Evolutionary conservation across 2,329 filamentous ascomycete genomes (phyloP), one percentile per base, ranked within the genome.

Genomic region (Fusarium metavorans): DNA sequence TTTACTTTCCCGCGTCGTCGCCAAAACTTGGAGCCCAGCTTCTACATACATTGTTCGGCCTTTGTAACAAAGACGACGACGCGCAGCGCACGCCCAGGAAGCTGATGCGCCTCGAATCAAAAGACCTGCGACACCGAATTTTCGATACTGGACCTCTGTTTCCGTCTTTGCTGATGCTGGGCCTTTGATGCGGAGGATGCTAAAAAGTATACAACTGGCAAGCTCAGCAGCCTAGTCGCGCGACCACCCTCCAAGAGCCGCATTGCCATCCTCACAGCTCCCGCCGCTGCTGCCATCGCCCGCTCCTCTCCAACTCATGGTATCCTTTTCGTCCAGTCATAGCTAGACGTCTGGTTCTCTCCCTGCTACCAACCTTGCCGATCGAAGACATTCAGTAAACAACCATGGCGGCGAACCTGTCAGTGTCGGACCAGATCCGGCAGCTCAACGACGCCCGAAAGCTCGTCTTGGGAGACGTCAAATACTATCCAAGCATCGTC

Each of bases 381-480:
- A 63, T 56, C 66, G 64, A 72, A 56, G 70, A 61, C 41, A 27
- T 25, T 45, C 34, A 62, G n/a, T 56, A 60, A 65, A 48, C 60
- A 67, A 73, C 71, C 79, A 83, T 81, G 82, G 91, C 92, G 88
- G 88, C 89, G 77, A 79, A 86, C 27, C 86, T 90, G 65, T 89
- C 90, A 35, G 89, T 95, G 70, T 87, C 89, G 80, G 92, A 95
- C 80, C 94, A 96, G 84, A 90, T 98, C 79, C 90, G 91, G 78
- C 95, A 98, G 87, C 92, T 99, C 77, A 92, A 97, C 82, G 92
- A 94, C 79, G 97, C 97, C 73, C 94, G 97, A 80, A 94, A 94
- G 82, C 92, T 98, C 72, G 95, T 97, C 64, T 89, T 98, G 69
- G 91, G 90, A 77, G 95, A 98, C 84, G 89, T 95, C 73, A 92